Percentiles rank a stretch among this genome's conserved stretches.
Evolutionary conservation across 2,329 filamentous ascomycete species (phyloP).

Genomic region (Venturia pyrina): DNA sequence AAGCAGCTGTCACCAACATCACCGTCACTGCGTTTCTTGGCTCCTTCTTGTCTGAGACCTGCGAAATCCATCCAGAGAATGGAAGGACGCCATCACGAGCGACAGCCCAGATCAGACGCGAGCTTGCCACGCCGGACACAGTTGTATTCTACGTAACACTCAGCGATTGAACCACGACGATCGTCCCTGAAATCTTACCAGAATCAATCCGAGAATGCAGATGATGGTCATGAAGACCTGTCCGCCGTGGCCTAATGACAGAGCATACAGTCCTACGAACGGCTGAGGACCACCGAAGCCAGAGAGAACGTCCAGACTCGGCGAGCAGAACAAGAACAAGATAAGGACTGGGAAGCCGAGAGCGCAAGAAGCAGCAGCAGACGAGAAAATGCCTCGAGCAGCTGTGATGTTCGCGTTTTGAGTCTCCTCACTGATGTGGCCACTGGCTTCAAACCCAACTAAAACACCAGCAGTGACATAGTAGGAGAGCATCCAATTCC

Average conservation of each 20-base stretch:
- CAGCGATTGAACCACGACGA: constrained; percentile 5
- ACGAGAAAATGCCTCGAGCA: constrained; percentile 51
- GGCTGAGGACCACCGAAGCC: constrained; percentile 46
- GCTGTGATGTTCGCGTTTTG: constrained; percentile 48
- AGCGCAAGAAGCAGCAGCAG: constrained; percentile 46
- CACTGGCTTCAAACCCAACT: constrained; percentile 52
- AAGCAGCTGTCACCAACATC: constrained; percentile 43
- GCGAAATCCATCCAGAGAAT: constrained; percentile 48
- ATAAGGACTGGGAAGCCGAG: constrained; percentile 48
- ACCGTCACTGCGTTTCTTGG: constrained; percentile 51
- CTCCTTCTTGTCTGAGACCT: constrained; percentile 43
- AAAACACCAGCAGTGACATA: constrained; percentile 50
- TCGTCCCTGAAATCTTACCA: constrained; percentile 31
- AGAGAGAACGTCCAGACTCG: constrained; percentile 43
- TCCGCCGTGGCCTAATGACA: constrained; percentile 44
- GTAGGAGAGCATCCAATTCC: constrained; percentile 56
- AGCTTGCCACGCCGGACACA: constrained; percentile 49
- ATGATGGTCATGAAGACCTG: constrained; percentile 54
- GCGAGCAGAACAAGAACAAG: constrained; percentile 50
- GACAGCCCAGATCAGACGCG: constrained; percentile 52
- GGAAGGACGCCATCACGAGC: constrained; percentile 52
- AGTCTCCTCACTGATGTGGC: constrained; percentile 52
- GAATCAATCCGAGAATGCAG: constrained; percentile 37
- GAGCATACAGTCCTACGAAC: constrained; percentile 49
- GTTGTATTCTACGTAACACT: constrained; percentile 41